Evolutionary conservation across 208 protist species (phyloP).

Genomic region (Acanthamoeba quina): DNA sequence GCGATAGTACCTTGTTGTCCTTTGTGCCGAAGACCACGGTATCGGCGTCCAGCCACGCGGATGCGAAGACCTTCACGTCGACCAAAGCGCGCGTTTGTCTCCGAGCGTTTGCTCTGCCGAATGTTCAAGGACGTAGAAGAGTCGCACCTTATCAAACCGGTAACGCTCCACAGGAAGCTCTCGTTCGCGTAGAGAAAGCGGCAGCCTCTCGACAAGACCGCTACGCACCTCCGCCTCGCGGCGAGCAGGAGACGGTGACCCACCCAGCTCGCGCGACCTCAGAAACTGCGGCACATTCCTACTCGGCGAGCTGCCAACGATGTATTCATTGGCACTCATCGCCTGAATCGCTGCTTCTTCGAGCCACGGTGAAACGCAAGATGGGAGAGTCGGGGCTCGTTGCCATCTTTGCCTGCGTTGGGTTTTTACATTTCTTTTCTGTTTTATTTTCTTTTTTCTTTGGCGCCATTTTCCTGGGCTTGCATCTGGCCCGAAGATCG

Average conservation of each 20-base stretch:
- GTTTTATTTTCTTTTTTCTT: not conserved
- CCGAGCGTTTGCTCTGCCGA: not conserved
- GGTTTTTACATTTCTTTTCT: not conserved
- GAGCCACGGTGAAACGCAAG: not conserved
- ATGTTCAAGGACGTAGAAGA: not conserved
- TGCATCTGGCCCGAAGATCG: not conserved
- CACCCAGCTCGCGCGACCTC: not conserved
- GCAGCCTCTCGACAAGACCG: not conserved
- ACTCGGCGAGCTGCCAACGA: not conserved
- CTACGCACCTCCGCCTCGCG: not conserved
- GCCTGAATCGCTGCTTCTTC: not conserved
- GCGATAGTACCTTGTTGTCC: slow-evolving; percentile 34
- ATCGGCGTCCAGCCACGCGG: slow-evolving; percentile 14
- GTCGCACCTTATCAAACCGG: not conserved
- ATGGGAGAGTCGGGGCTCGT: not conserved
- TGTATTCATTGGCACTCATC: not conserved
- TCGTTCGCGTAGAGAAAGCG: not conserved
- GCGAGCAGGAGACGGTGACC: not conserved
- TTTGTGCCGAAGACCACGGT: slow-evolving; percentile 46
- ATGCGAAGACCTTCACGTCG: not conserved
- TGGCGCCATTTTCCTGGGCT: not conserved
- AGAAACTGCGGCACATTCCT: not conserved
- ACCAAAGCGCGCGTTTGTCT: not conserved
- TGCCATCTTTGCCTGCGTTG: not conserved
- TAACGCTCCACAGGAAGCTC: slow-evolving; percentile 43